Evolutionary conservation across 192 early-diverging fungal genomes (phyloP).

Genomic region (Entomortierella beljakovae): DNA sequence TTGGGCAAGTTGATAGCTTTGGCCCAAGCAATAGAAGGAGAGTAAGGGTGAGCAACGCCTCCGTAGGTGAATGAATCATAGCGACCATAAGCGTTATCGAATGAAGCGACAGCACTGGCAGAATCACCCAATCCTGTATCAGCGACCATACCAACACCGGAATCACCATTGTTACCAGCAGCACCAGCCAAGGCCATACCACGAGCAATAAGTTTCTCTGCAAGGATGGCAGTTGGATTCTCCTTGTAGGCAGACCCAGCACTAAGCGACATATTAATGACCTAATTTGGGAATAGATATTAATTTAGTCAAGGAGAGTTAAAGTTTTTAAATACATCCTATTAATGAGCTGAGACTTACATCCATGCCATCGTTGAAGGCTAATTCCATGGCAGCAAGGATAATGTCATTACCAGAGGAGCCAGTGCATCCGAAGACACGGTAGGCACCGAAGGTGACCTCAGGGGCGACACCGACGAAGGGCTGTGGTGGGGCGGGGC

Average conservation of each 20-base stretch:
- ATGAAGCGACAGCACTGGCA: slow-evolving; percentile 54
- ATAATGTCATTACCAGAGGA: slow-evolving; percentile 75
- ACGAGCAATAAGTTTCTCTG: slow-evolving; percentile 54
- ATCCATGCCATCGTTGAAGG: slow-evolving; percentile 79
- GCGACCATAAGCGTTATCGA: slow-evolving; percentile 20
- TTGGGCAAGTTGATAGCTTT: slow-evolving; percentile 55
- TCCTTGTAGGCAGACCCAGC: slow-evolving; percentile 69
- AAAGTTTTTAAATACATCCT: slow-evolving; percentile 40
- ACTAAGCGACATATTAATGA: slow-evolving; percentile 78
- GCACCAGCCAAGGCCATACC: slow-evolving; percentile 77
- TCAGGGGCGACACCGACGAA: slow-evolving; percentile 89
- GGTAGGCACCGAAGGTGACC: slow-evolving; percentile 80
- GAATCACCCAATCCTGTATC: slow-evolving; percentile 68
- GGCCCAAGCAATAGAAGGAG: slow-evolving; percentile 7
- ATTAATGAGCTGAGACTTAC: slow-evolving; percentile 58
- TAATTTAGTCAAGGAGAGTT: slow-evolving; percentile 6
- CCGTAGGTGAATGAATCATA: slow-evolving; percentile 22
- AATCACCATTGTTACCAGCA: slow-evolving; percentile 79
- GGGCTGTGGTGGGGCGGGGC: slow-evolving; percentile 8
- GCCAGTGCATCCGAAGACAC: slow-evolving; percentile 86
- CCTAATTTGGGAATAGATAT: slow-evolving; percentile 43
- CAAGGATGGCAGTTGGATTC: slow-evolving; percentile 61
- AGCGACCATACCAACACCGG: slow-evolving; percentile 67
- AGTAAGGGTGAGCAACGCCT: slow-evolving; percentile 13
- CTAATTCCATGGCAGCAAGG: slow-evolving; percentile 80